These are phyloP conservation scores for Angomonas ambiguus DNA, from an alignment of 208 protist species.

Conservation along the genomic window DNA sequence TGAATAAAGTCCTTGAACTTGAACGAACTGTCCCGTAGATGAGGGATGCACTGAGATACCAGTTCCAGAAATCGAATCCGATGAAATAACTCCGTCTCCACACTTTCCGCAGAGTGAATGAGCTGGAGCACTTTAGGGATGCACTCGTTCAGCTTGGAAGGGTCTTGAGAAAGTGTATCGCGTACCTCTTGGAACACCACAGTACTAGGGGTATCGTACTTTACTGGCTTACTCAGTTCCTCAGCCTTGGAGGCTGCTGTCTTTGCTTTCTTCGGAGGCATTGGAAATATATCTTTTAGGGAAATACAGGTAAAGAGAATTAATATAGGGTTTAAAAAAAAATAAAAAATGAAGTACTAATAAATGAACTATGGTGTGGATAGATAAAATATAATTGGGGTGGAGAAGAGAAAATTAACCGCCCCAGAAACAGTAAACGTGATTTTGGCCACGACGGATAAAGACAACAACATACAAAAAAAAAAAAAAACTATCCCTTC, in stretches of 20 bases:
- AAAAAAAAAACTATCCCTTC: slow-evolving; percentile 9
- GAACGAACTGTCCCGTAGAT: slow-evolving; percentile 64
- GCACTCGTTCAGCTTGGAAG: slow-evolving; percentile 48
- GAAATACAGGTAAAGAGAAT: not conserved
- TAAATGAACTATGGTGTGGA: not conserved
- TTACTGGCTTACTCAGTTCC: slow-evolving; percentile 15
- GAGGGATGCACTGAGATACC: slow-evolving; percentile 42
- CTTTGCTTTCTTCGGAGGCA: slow-evolving; percentile 66
- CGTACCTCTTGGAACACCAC: slow-evolving; percentile 74
- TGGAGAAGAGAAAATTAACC: not conserved
- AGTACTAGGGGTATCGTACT: slow-evolving; percentile 25
- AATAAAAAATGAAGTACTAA: not conserved
- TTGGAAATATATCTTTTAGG: slow-evolving; percentile 13
- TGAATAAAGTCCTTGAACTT: slow-evolving; percentile 34
- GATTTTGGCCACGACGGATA: not conserved
- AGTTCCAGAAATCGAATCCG: slow-evolving; percentile 79
- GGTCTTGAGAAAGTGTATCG: slow-evolving; percentile 40
- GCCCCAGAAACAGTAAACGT: not conserved
- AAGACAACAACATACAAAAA: slow-evolving; percentile 12
- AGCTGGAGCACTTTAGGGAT: slow-evolving; percentile 48
- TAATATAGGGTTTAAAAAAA: slow-evolving; percentile 4
- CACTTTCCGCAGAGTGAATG: slow-evolving; percentile 53
- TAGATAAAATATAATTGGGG: not conserved
- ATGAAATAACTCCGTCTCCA: slow-evolving; percentile 55
- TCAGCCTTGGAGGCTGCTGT: slow-evolving; percentile 16